phyloP scores from a whole-genome alignment of 1,284 basidiomycete species.

The Cryptococcus sp. region DNA sequence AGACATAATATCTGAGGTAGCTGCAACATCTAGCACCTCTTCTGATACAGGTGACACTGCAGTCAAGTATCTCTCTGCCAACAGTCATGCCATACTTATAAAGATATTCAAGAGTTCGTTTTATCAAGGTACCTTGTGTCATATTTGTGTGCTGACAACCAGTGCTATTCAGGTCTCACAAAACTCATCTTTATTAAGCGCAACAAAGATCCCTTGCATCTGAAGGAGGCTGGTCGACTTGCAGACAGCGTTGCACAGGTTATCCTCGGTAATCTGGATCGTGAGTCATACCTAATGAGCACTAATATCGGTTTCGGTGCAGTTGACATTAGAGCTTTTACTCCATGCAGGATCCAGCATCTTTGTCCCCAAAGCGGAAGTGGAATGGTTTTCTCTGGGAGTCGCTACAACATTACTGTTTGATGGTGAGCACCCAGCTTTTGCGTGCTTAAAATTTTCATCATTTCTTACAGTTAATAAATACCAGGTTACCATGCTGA shows the following conservation, averaged over 20 bases:
- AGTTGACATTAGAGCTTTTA: neutral
- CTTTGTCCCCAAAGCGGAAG: too few relatives aligned
- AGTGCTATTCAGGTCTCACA: constrained; percentile 63
- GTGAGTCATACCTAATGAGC: neutral
- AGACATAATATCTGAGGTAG: constrained; percentile 59
- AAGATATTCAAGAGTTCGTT: constrained; percentile 83
- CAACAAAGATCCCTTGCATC: constrained; percentile 70
- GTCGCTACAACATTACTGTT: constrained; percentile 70
- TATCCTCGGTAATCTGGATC: constrained; percentile 66
- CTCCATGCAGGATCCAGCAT: neutral
- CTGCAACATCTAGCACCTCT: neutral
- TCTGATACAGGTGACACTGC: neutral
- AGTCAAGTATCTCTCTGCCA: constrained; percentile 69
- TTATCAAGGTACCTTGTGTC: neutral
- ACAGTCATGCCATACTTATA: constrained; percentile 71
- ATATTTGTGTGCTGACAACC: neutral
- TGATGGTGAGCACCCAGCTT: constrained; percentile 61
- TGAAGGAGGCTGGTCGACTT: constrained; percentile 69
- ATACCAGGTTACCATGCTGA: constrained; percentile 65
- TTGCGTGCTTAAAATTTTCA: too few relatives aligned
- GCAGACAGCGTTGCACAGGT: constrained; percentile 68
- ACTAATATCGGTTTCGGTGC: neutral
- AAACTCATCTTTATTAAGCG: constrained; percentile 78
- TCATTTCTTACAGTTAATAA: constrained; percentile 6
- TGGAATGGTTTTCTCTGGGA: constrained; percentile 66